Percentiles rank a stretch among this genome's conserved stretches.
These are phyloP conservation scores for Solidago caesia DNA, from an alignment of 129 eudicot species.

Conservation along the genomic window DNA sequence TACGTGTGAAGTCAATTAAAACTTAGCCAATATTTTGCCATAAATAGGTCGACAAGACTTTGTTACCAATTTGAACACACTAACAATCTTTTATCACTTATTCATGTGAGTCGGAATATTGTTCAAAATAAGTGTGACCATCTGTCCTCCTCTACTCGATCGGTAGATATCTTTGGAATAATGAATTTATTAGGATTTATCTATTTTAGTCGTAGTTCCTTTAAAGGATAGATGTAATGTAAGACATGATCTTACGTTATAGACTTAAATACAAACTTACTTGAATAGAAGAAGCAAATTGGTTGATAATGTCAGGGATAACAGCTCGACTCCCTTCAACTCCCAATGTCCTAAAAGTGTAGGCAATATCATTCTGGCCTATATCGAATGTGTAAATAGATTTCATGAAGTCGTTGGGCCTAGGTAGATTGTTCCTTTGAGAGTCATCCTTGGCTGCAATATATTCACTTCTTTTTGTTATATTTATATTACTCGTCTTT, in stretches of 20 bases:
- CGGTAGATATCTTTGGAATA: not conserved
- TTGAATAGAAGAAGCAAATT: slow-evolving; percentile 35
- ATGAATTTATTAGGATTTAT: not conserved
- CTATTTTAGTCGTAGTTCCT: not conserved
- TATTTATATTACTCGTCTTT: no score
- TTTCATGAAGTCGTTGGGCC: slow-evolving; percentile 49
- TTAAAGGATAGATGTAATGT: not conserved
- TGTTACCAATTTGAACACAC: slow-evolving; percentile 9
- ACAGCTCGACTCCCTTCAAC: slow-evolving; percentile 30
- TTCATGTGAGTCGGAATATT: not conserved
- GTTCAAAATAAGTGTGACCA: not conserved
- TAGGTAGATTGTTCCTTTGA: slow-evolving; percentile 43
- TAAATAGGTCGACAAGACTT: slow-evolving; percentile 16
- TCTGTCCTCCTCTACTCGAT: not conserved
- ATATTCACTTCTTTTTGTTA: no score
- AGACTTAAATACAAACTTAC: slow-evolving; percentile 34
- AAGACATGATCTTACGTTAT: not conserved
- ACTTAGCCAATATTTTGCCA: slow-evolving; percentile 19
- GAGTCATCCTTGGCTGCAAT: slow-evolving; percentile 35
- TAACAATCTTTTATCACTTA: slow-evolving; percentile 6
- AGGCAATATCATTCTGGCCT: slow-evolving; percentile 71
- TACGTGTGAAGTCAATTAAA: not conserved
- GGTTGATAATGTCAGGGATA: slow-evolving; percentile 43
- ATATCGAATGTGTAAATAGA: slow-evolving; percentile 73
- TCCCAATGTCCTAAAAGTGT: slow-evolving; percentile 42